These are phyloP conservation scores for Entomortierella chlamydospora DNA, from an alignment of 192 early-diverging fungal species.

Conservation along the genomic window DNA sequence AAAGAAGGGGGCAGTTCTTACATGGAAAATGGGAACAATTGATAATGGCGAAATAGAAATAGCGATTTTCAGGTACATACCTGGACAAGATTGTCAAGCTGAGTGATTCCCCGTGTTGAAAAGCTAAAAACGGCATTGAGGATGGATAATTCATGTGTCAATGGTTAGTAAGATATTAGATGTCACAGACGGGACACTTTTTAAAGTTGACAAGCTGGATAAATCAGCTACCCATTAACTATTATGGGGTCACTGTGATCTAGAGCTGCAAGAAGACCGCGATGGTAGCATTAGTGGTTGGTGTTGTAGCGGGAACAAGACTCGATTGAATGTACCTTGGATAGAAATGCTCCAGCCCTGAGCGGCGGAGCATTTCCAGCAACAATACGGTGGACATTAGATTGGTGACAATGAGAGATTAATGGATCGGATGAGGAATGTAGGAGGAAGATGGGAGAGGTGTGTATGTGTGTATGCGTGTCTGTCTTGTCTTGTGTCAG, in stretches of 20 bases:
- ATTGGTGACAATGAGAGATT: background rate
- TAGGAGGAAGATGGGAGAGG: too few relatives aligned
- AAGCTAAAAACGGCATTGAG: conserved; percentile 55
- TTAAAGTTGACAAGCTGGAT: background rate
- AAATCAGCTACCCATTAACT: too few relatives aligned
- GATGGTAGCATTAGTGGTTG: too few relatives aligned
- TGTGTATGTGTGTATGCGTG: too few relatives aligned
- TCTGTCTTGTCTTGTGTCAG: too few relatives aligned
- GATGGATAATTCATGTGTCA: too few relatives aligned
- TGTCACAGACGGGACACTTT: too few relatives aligned
- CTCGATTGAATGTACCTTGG: conserved; percentile 57
- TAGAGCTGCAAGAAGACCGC: too few relatives aligned
- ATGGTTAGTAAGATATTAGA: background rate
- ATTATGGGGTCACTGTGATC: too few relatives aligned
- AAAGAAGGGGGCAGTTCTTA: background rate
- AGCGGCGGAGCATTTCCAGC: conserved; percentile 72
- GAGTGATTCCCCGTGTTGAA: conserved; percentile 65
- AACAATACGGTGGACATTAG: conserved; percentile 61
- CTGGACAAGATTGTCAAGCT: conserved; percentile 72
- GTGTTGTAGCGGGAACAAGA: too few relatives aligned
- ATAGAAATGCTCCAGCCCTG: conserved; percentile 72
- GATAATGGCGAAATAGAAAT: too few relatives aligned
- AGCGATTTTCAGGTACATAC: too few relatives aligned
- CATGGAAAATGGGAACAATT: background rate
- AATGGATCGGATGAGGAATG: background rate